Conservation (phyloP, 257 asterid species). For the Solanum corneliomulleri region DNA sequence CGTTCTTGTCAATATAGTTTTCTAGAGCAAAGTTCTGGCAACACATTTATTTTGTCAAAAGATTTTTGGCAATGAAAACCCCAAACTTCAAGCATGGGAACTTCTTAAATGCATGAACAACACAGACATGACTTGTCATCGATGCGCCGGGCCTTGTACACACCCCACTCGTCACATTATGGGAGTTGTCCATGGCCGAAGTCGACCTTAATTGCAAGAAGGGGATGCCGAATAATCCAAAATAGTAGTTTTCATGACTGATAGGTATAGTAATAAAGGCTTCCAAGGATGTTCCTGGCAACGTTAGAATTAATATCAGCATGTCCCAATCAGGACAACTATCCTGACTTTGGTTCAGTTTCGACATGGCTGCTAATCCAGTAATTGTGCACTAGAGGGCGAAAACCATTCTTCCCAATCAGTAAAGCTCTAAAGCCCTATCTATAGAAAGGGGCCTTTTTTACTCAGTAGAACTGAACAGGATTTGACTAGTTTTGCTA, state of each 20-base stretch:
- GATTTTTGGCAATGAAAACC: neutral
- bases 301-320: neutral
- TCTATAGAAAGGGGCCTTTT: neutral
- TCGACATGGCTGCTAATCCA: neutral
- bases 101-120: neutral
- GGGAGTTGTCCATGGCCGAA: neutral
- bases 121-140: neutral
- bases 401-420: neutral
- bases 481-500: neutral
- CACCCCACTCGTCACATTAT: neutral
- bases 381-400: neutral
- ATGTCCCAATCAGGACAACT: neutral
- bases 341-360: neutral
- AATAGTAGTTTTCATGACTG: neutral
- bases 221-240: neutral
- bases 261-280: neutral
- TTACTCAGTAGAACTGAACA: neutral
- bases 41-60: neutral
- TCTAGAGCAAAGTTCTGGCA: neutral
- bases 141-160: neutral
- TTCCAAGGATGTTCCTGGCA: neutral
- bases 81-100: neutral
- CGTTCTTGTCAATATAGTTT: neutral
- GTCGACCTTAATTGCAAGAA: neutral
- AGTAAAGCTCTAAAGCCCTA: neutral